These are phyloP conservation scores for Trichomonas gallinae DNA, from an alignment of 208 protist genomes.

Conservation along the genomic window DNA sequence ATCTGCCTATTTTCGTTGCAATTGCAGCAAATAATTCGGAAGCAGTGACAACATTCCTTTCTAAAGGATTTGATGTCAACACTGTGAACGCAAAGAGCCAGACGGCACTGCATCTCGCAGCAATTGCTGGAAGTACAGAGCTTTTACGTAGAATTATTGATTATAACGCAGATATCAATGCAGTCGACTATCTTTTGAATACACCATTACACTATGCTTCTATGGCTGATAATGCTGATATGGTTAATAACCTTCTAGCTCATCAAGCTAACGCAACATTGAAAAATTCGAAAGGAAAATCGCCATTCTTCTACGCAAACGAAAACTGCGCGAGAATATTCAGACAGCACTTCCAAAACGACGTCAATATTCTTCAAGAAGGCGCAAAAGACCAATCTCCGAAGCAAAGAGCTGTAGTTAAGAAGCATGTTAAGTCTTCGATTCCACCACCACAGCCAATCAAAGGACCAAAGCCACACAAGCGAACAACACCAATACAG, in stretches of 20 bases:
- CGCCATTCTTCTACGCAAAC: not conserved
- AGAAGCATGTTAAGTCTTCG: not conserved
- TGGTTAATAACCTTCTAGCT: not conserved
- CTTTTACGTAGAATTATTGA: not conserved
- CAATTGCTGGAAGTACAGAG: not conserved
- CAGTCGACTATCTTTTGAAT: not conserved
- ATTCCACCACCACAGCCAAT: not conserved
- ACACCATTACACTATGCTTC: not conserved
- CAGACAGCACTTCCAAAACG: not conserved
- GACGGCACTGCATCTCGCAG: not conserved
- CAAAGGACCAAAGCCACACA: not conserved
- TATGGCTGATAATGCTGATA: not conserved
- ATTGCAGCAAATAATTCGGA: not conserved
- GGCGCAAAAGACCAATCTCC: not conserved
- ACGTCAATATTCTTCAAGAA: not conserved
- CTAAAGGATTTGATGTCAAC: not conserved
- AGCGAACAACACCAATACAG: too few species aligned
- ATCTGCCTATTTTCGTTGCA: not conserved
- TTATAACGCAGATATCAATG: not conserved
- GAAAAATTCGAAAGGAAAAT: slow-evolving; percentile 6
- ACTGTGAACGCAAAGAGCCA: not conserved
- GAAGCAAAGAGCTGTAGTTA: not conserved
- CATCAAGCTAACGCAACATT: not conserved
- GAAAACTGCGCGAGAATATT: not conserved
- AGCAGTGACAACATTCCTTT: not conserved